Evolutionary conservation across 306 rosid species (phyloP), one percentile per base, ranked within the genome.

Genomic region (Fagus sylvatica): DNA sequence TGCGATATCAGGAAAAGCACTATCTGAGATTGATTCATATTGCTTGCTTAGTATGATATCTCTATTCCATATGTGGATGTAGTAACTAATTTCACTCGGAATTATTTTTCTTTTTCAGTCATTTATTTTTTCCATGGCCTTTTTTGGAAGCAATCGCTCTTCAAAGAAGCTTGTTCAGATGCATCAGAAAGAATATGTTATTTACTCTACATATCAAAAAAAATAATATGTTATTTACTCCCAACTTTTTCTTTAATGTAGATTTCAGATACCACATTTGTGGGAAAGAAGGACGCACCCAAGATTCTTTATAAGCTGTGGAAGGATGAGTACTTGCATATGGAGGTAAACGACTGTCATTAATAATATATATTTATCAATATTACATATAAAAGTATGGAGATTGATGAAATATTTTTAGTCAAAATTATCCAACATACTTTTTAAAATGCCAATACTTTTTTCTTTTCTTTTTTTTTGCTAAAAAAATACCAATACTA

Each of bases 201-300:
- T n/a, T n/a, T n/a, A n/a, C n/a, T n/a, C n/a, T n/a, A n/a, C n/a
- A n/a, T n/a, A n/a, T n/a, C n/a, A n/a, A n/a, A n/a, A n/a, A n/a
- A n/a, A n/a, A n/a, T 33, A 49, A 10, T 75, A 8, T 64, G 72
- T 17, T 76, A 42, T 62, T 39, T 3, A 48, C 0, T 12, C n/a
- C 15, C n/a, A 33, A 36, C 56, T 36, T 60, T 79, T 56, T 60
- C 36, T 64, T 51, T 69, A 46, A 34, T 76, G 77, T 48, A 95
- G 98, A 86, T 95, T 80, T 84, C 98, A 53, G 95, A 89, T 53
- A 67, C 81, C 74, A 78, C 97, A 49, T 88, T 92, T 75, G 93
- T 92, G 5, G 98, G 92, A 22, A 90, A 91, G 85, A 95, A 78
- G 74, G 95, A 95, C 41, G 84, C 98, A 37, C 95, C 95, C 49